These are phyloP conservation scores for Petrea volubilis DNA, from an alignment of 257 asterid species.

Conservation along the genomic window DNA sequence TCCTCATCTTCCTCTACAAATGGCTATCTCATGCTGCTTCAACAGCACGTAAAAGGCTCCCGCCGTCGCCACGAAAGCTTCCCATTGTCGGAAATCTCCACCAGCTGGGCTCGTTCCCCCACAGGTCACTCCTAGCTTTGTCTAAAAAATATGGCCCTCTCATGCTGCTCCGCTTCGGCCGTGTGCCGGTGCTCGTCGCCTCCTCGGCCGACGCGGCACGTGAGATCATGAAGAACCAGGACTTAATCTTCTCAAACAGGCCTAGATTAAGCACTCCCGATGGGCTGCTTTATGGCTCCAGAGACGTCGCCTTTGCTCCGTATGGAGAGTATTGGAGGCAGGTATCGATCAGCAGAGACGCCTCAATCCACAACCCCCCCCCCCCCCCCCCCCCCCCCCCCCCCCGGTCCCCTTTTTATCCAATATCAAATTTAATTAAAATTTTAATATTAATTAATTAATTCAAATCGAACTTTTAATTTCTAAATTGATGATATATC, in stretches of 20 bases:
- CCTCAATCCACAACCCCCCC: no score
- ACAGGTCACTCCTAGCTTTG: slow-evolving; percentile 37
- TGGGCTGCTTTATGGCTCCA: slow-evolving; percentile 21
- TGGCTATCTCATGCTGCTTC: not conserved
- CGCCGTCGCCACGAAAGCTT: slow-evolving; percentile 44
- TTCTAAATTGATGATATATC: no score
- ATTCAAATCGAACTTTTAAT: no score
- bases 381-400: no score
- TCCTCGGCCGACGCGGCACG: slow-evolving; percentile 39
- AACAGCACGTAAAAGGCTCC: slow-evolving; percentile 11
- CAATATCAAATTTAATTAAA: no score
- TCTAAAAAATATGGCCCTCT: slow-evolving; percentile 37
- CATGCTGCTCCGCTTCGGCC: slow-evolving; percentile 42
- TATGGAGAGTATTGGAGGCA: slow-evolving; percentile 46
- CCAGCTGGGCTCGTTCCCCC: slow-evolving; percentile 41
- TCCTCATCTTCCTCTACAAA: slow-evolving; percentile 5
- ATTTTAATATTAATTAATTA: no score
- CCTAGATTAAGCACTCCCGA: slow-evolving; percentile 28
- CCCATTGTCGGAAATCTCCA: slow-evolving; percentile 45
- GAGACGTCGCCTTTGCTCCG: slow-evolving; percentile 32
- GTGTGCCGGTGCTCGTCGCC: slow-evolving; percentile 35
- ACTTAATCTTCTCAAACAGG: slow-evolving; percentile 33
- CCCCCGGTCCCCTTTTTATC: no score
- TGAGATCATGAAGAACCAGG: slow-evolving; percentile 41
- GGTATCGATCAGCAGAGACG: no score